Evolutionary conservation across 2,329 filamentous ascomycete genomes (phyloP), one percentile per base, ranked within the genome.

Genomic region (Cordyceps farinosa): DNA sequence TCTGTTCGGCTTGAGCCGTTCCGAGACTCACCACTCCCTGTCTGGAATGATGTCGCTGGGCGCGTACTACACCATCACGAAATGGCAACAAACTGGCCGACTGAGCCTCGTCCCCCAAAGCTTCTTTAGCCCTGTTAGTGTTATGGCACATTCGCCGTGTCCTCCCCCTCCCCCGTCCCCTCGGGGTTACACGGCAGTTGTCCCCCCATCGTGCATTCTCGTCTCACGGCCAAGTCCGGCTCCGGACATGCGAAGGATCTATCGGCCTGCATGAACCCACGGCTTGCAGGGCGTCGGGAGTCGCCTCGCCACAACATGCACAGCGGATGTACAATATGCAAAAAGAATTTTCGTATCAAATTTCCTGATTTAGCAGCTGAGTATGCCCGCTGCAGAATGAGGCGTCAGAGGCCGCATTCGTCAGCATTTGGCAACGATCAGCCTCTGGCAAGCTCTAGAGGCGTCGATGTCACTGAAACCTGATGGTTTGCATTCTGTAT

Each of bases 201-300:
- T 40, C 32, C 56, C 48, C 27, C 42, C 36, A 42, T 59, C 36
- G 45, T 42, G 27, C 56, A 59, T 51, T 27, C 22, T 47, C 17
- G 34, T 42, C 34, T 22, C 29, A 22, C 45, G 27, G 56, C 27
- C 45, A 59, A 51, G 45, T 13, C 56, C 22, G 45, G 36, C 34
- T 38, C 47, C 34, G 22, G 47, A 59, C 47, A 30, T 51, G 34
- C 45, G 45, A 42, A 29, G 22, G 29, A 45, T 56, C 53, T 32
- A 17, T 38, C 55, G 6, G 45, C 34, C 45, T 51, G 47, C 45
- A 59, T 59, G 45, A 51, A 51, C 56, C 22, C 56, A 51, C 47
- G 15, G 47, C 45, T 34, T 51, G 34, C 56, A 42, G 36, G n/a
- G 32, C 34, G 22, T 48, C 34, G 45, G n/a, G 27, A 34, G 1